Conservation (phyloP, 768 basidiomycete genomes). For the Amanita exitialis region DNA sequence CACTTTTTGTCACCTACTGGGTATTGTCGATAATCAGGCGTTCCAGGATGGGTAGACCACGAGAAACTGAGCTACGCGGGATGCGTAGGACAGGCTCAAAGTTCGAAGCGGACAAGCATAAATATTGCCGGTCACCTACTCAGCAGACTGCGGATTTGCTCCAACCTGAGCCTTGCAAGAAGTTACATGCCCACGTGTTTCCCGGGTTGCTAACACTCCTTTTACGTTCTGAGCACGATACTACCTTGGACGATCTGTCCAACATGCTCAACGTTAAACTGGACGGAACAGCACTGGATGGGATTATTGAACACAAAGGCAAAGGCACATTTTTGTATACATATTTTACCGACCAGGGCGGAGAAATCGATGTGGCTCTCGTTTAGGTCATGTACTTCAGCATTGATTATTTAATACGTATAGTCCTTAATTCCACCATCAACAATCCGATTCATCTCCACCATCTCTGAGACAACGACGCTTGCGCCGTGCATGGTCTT, state of each 20-base stretch:
- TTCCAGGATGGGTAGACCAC: background rate
- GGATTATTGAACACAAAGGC: background rate
- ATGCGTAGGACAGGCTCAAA: background rate
- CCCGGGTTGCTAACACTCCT: background rate
- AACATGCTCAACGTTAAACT: background rate
- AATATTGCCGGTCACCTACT: background rate
- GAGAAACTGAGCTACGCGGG: background rate
- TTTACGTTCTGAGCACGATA: background rate
- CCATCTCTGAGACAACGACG: background rate
- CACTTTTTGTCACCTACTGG: background rate
- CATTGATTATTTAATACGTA: background rate
- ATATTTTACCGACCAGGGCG: background rate
- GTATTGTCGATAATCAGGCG: background rate
- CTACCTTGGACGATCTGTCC: background rate
- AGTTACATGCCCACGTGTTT: background rate
- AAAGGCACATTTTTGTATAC: background rate
- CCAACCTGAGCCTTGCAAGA: background rate
- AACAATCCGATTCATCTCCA: background rate
- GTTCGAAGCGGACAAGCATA: background rate
- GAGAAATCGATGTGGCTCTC: background rate
- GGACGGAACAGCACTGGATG: background rate
- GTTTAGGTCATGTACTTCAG: background rate
- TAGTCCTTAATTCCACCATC: background rate
- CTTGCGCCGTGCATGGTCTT: conserved; percentile 6
- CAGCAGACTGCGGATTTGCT: background rate